Percentiles rank a stretch among this genome's conserved stretches.
Conservation (phyloP, 2,329 filamentous ascomycete species). For the Grosmannia huntii region DNA sequence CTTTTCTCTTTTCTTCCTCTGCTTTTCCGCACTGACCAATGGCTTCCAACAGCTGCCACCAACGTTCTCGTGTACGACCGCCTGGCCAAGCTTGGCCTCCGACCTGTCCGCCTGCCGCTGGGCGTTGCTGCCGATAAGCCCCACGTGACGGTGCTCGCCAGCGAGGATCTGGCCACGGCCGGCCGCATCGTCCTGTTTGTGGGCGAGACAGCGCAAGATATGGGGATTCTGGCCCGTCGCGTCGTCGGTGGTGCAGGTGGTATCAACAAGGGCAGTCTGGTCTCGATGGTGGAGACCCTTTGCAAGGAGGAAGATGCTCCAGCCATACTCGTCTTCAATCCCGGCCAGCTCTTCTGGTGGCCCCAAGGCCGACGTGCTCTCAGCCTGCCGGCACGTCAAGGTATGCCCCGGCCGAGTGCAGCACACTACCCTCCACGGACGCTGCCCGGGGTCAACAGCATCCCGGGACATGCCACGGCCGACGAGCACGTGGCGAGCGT, state of each 20-base stretch:
- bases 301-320: slow-evolving; percentile 20
- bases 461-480: slow-evolving; percentile 45
- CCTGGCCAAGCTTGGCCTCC: slow-evolving; percentile 46
- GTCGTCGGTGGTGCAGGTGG: slow-evolving; percentile 50
- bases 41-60: slow-evolving; percentile 39
- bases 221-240: slow-evolving; percentile 64
- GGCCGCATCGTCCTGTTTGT: slow-evolving; percentile 61
- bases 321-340: slow-evolving; percentile 64
- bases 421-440: slow-evolving; percentile 40
- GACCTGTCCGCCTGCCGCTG: slow-evolving; percentile 49
- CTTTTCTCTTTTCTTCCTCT: neutral
- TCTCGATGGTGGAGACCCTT: slow-evolving; percentile 46
- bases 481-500: slow-evolving; percentile 53
- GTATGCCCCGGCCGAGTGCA: slow-evolving; percentile 48
- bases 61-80: slow-evolving; percentile 48
- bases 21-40: neutral
- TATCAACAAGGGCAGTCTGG: slow-evolving; percentile 55
- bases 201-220: slow-evolving; percentile 57
- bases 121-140: slow-evolving; percentile 31
- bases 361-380: slow-evolving; percentile 48
- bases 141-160: slow-evolving; percentile 57
- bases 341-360: slow-evolving; percentile 67
- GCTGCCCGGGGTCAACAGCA: slow-evolving; percentile 41
- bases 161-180: slow-evolving; percentile 36
- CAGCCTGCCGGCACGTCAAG: slow-evolving; percentile 41